These are phyloP conservation scores for Mercurialis annua DNA, from an alignment of 345 rosid species.

Conservation along the genomic window DNA sequence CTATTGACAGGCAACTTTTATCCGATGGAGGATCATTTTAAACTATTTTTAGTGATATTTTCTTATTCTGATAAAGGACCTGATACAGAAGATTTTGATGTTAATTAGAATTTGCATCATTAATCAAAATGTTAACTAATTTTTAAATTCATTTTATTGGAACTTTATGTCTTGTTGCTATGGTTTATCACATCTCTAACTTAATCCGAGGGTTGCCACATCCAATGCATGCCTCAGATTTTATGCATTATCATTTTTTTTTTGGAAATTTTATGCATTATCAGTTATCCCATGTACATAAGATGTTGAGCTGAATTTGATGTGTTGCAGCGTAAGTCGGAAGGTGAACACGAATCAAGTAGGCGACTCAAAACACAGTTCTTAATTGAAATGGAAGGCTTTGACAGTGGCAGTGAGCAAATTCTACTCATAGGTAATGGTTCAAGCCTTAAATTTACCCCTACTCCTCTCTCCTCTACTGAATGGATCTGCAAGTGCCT, in stretches of 20 bases:
- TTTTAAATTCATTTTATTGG: not conserved
- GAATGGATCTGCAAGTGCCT: not conserved
- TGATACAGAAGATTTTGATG: not conserved
- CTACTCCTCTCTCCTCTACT: not conserved
- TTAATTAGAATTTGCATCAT: not conserved
- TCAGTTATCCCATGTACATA: not conserved
- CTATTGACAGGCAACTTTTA: not conserved
- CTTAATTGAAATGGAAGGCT: conserved; percentile 97
- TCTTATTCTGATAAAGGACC: not conserved
- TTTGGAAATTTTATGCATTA: not conserved
- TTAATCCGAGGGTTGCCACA: not conserved
- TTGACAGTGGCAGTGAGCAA: conserved; percentile 82
- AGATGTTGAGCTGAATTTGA: conserved; percentile 16
- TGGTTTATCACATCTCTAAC: not conserved
- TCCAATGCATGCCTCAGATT: not conserved
- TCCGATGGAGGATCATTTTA: not conserved
- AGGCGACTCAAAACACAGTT: conserved; percentile 94
- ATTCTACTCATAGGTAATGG: conserved; percentile 88
- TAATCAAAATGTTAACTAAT: not conserved
- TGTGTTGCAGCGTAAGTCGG: conserved; percentile 84
- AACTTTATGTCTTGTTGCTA: not conserved
- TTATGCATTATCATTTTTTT: not conserved
- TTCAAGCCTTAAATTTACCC: conserved; percentile 6
- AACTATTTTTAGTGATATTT: not conserved
- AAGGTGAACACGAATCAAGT: conserved; percentile 97